Percentiles rank a stretch among this genome's conserved stretches.
Conservation (phyloP, 2,329 filamentous ascomycete species). For the Claviceps humidiphila region DNA sequence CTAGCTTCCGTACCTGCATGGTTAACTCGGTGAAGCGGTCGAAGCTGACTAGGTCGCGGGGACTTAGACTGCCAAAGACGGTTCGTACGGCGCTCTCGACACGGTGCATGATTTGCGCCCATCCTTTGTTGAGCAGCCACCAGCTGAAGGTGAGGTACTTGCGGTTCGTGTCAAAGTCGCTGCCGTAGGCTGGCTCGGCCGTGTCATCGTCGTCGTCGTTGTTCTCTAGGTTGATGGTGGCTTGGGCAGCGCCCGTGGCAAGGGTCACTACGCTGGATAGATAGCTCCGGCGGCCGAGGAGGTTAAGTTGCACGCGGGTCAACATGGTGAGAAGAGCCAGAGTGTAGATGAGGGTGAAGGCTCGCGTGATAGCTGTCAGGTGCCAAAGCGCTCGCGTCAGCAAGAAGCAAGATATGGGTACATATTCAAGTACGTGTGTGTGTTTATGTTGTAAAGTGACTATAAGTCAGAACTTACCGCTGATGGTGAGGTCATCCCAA, state of each 20-base stretch:
- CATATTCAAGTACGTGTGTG: neutral
- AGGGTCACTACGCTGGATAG: conserved; percentile 89
- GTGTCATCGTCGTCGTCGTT: conserved; percentile 68
- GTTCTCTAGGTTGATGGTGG: conserved; percentile 81
- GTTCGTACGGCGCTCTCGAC: conserved; percentile 80
- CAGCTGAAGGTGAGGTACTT: conserved; percentile 94
- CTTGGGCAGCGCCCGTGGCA: conserved; percentile 59
- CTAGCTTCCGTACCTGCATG: conserved; percentile 66
- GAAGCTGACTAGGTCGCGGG: conserved; percentile 75
- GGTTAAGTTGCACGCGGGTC: conserved; percentile 90
- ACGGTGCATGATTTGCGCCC: conserved; percentile 66
- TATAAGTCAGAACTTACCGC: conserved; percentile 45
- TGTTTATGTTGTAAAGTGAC: no score
- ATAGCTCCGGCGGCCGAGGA: conserved; percentile 89
- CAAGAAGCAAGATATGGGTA: neutral
- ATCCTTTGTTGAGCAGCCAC: conserved; percentile 91
- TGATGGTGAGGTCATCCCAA: conserved; percentile 96
- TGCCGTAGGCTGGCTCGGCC: conserved; percentile 68
- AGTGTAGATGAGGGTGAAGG: conserved; percentile 86
- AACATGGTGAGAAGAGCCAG: conserved; percentile 80
- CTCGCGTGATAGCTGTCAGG: conserved; percentile 61
- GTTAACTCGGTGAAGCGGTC: conserved; percentile 69
- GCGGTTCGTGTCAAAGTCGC: conserved; percentile 91
- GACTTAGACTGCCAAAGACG: conserved; percentile 79
- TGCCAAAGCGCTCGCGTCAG: neutral